These are phyloP conservation scores for Paracoccidioides brasiliensis DNA, from an alignment of 2,329 filamentous ascomycete species.

Conservation along the genomic window DNA sequence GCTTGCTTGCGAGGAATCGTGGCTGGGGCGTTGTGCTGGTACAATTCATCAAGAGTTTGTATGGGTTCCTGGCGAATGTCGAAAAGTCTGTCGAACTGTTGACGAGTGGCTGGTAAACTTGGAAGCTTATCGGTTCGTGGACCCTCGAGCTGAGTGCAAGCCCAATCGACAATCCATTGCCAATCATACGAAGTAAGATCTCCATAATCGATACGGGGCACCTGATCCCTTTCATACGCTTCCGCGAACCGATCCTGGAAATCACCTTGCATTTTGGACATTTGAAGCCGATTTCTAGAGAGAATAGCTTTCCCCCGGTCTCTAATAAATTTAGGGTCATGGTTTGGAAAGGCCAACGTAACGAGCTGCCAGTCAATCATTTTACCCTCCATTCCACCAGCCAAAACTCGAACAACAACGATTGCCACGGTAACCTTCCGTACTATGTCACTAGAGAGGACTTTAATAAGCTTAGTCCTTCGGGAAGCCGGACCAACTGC, in stretches of 20 bases:
- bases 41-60: constrained; percentile 23
- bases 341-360: constrained; percentile 27
- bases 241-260: constrained; percentile 35
- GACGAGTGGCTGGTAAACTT: constrained; percentile 31
- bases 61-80: constrained; percentile 26
- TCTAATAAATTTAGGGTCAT: constrained; percentile 26
- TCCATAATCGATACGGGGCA: constrained; percentile 33
- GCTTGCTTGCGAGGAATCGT: constrained; percentile 25
- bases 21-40: constrained; percentile 18
- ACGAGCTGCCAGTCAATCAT: constrained; percentile 36
- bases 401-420: constrained; percentile 32
- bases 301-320: constrained; percentile 26
- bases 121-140: constrained; percentile 23
- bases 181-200: constrained; percentile 35
- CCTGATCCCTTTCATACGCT: constrained; percentile 31
- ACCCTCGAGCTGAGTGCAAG: constrained; percentile 27
- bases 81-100: constrained; percentile 30
- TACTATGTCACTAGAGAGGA: constrained; percentile 18
- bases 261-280: constrained; percentile 33
- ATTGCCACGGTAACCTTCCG: constrained; percentile 31
- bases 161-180: constrained; percentile 36
- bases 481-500: not conserved
- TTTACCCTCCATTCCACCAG: constrained; percentile 31
- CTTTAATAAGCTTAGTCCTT: constrained; percentile 3
- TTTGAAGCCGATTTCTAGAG: constrained; percentile 25